phyloP scores from a whole-genome alignment of 768 basidiomycete species.

The Sporobolomyces phaffii region DNA sequence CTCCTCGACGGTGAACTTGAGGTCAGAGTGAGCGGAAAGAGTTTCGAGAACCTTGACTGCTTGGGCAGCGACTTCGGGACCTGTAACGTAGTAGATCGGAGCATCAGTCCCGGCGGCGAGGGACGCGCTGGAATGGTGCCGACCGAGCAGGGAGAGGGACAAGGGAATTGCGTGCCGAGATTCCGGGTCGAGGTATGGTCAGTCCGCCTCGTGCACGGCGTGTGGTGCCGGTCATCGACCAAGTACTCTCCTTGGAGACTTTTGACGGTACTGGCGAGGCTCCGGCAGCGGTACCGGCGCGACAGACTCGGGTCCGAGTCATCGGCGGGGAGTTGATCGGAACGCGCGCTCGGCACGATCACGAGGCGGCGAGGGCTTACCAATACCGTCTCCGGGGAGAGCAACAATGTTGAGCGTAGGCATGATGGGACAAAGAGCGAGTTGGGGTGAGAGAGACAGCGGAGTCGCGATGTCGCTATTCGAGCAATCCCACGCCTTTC shows the following conservation, averaged over 20 bases:
- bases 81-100: slow-evolving; percentile 48
- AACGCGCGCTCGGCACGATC: too few relatives aligned
- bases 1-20: slow-evolving; percentile 66
- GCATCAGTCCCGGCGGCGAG: neutral
- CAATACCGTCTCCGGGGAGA: slow-evolving; percentile 95
- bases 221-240: neutral
- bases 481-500: too few relatives aligned
- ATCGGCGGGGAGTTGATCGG: neutral
- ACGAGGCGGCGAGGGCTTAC: slow-evolving; percentile 49
- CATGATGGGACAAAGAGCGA: neutral
- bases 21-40: slow-evolving; percentile 57
- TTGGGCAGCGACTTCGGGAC: slow-evolving; percentile 82
- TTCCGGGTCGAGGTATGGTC: too few relatives aligned
- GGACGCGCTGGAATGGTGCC: too few relatives aligned
- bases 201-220: too few relatives aligned
- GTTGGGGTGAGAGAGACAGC: neutral
- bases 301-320: neutral
- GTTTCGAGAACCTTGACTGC: slow-evolving; percentile 75
- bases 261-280: too few relatives aligned
- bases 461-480: too few relatives aligned
- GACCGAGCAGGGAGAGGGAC: neutral
- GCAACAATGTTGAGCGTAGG: slow-evolving; percentile 64
- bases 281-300: neutral
- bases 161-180: neutral
- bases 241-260: too few relatives aligned